Conservation (phyloP, 148 eudicot species). For the Bassia scoparia region DNA sequence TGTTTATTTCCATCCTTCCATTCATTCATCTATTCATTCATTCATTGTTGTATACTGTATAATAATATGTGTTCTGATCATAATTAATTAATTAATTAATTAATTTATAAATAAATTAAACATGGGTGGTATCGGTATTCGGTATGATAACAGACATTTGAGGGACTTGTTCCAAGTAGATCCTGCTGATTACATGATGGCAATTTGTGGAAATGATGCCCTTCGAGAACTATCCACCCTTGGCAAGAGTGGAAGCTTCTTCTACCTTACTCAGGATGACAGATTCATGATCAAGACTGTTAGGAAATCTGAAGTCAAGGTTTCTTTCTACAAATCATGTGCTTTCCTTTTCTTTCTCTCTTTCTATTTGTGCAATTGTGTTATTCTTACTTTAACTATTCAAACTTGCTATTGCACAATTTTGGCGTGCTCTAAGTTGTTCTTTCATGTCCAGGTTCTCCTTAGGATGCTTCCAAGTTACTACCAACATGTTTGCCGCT, state of each 20-base stretch:
- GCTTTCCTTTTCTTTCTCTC: background rate
- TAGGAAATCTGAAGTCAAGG: slow-evolving; percentile 98
- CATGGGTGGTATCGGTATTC: slow-evolving; percentile 12
- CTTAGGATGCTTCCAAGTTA: slow-evolving; percentile 97
- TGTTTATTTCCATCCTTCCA: too few species aligned
- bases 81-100: too few species aligned
- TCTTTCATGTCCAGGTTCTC: slow-evolving; percentile 58
- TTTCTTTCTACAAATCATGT: slow-evolving; percentile 28
- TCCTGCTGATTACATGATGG: slow-evolving; percentile 94
- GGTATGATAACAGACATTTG: slow-evolving; percentile 50
- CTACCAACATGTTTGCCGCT: slow-evolving; percentile 69
- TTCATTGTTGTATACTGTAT: too few species aligned
- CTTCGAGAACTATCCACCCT: slow-evolving; percentile 92
- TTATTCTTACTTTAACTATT: slow-evolving; percentile 10
- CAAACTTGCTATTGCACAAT: slow-evolving; percentile 18
- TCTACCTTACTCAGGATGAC: slow-evolving; percentile 92
- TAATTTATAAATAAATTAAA: too few species aligned
- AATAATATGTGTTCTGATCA: too few species aligned
- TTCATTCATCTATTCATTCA: background rate
- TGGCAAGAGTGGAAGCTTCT: slow-evolving; percentile 95
- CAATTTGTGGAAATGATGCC: slow-evolving; percentile 90
- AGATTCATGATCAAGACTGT: slow-evolving; percentile 96
- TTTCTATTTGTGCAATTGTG: background rate
- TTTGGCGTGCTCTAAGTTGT: slow-evolving; percentile 25
- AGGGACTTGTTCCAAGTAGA: slow-evolving; percentile 88